phyloP scores from a whole-genome alignment of 371 early-diverging fungal genomes.

The Mucor ambiguus region DNA sequence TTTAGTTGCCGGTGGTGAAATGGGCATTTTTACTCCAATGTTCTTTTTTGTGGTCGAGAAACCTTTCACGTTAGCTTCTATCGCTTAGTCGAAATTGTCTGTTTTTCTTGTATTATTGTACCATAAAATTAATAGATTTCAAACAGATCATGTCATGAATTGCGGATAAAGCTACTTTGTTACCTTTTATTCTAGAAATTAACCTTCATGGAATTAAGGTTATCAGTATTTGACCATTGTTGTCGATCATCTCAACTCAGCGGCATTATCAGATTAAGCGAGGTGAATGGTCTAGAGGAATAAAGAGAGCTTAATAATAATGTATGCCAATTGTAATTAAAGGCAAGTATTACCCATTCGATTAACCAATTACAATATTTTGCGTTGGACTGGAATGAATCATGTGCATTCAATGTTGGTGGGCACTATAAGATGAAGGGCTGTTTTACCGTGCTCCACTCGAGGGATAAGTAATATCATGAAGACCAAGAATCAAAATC shows the following conservation, averaged over 20 bases:
- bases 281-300: background rate
- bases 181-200: background rate
- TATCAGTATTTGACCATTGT: background rate
- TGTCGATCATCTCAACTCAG: background rate
- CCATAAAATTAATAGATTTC: background rate
- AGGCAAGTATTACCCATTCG: too few species aligned
- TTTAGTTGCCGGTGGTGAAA: conserved; percentile 72
- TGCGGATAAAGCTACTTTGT: background rate
- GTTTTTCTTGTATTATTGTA: background rate
- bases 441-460: too few species aligned
- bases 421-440: too few species aligned
- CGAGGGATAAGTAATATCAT: too few species aligned
- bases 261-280: background rate
- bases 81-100: background rate
- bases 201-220: background rate
- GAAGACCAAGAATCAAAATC: too few species aligned
- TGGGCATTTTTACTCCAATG: conserved; percentile 82
- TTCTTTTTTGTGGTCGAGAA: conserved; percentile 79
- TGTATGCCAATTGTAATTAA: too few species aligned
- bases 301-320: background rate
- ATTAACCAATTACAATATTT: too few species aligned
- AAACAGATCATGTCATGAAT: background rate
- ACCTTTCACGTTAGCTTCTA: conserved; percentile 35
- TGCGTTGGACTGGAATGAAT: too few species aligned
- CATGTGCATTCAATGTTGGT: too few species aligned